These are phyloP conservation scores for Asterella californica DNA, from an alignment of 225 moss, liverwort and hornwort genomes.

Conservation along the genomic window DNA sequence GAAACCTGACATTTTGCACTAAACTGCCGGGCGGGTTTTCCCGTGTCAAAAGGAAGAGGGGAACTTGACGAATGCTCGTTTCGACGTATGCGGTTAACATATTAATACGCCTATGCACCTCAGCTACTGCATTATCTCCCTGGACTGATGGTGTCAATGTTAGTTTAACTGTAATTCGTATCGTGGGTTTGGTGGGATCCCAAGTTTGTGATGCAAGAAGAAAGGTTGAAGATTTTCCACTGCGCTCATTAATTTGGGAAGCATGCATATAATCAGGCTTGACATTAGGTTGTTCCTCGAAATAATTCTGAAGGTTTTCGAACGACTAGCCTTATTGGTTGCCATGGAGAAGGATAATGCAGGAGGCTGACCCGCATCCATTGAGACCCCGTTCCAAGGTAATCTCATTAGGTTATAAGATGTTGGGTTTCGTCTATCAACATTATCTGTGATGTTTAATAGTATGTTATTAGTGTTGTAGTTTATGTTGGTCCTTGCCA, in stretches of 20 bases:
- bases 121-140: too few species aligned
- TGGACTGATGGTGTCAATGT: too few species aligned
- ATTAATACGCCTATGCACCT: background rate
- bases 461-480: background rate
- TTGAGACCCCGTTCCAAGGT: background rate
- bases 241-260: background rate
- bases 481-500: background rate
- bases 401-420: background rate
- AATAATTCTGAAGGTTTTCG: constrained; percentile 52
- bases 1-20: too few species aligned
- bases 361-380: constrained; percentile 16
- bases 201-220: background rate
- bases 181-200: background rate
- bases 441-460: background rate
- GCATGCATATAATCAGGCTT: background rate
- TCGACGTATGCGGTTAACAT: background rate
- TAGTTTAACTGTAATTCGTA: background rate
- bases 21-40: too few species aligned
- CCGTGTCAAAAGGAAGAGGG: too few species aligned
- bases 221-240: background rate
- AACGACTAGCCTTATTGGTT: constrained; percentile 68
- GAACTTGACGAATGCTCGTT: too few species aligned
- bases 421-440: background rate
- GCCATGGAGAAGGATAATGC: constrained; percentile 84
- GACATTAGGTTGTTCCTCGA: background rate